Base-by-base conservation (phyloP, 176 grass and related monocot species). In the Oryza punctata region DNA sequence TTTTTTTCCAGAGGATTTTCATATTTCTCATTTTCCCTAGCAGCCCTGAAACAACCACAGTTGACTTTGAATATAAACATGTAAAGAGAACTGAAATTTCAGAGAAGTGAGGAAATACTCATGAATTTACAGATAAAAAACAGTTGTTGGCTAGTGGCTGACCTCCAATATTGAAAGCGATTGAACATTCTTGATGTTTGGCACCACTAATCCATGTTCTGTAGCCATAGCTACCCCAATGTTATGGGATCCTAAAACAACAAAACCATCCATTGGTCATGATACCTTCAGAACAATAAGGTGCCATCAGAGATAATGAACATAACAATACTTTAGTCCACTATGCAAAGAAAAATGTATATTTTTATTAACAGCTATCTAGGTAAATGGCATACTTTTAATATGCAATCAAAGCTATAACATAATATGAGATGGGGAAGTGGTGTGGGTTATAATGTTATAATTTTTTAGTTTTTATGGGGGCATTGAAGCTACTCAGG, bases 141-240 rank as follows among this genome's bases (percentile, higher is more conserved):
- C 23, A 78, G 15, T 43, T 77, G 40, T 14, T 74, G 52, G 6
- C 52, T 57, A 21, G 52, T 57, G 52, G 5, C 91, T 83, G 37
- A 98, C 96, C 91, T 98, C 96, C 77, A 98, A 75, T 88, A 98
- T 78, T 46, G 91, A 92, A 40, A 95, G 89, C 67, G 93, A 98
- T 70, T 95, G 91, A 81, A 98, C 96, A 80, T 86, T 92, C 91
- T 98, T 98, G 64, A 98, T 92, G 81, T 79, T 95, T 73, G 96
- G 96, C 16, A 98, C 91, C 9, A 98, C 96, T 85, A 98, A 88
- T 84, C 96, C 96, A 80, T 98, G 90, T 43, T 18, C 2, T 10
- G 96, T 98, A 67, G 91, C 96, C 96, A 98, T 95, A 6, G 96
- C 96, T 81, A 98, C 83, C 28, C 96, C 96, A n/a, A 98, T 92